These are phyloP conservation scores for Fragaria iinumae DNA, from an alignment of 306 rosid species.

Conservation along the genomic window DNA sequence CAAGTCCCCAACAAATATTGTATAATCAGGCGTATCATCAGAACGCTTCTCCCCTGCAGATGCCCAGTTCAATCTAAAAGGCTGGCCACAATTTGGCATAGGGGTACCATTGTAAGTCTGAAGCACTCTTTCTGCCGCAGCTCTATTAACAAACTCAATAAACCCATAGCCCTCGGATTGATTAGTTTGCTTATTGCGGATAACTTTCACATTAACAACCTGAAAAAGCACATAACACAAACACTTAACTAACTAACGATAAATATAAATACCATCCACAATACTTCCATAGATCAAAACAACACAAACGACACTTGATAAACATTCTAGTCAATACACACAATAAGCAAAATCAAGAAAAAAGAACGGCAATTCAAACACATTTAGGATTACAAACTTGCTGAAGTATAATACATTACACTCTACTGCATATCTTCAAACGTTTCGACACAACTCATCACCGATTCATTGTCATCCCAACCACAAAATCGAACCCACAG, in stretches of 20 bases:
- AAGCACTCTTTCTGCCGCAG: conserved; percentile 77
- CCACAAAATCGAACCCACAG: not conserved
- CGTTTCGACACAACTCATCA: not conserved
- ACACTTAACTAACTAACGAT: not conserved
- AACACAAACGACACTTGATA: not conserved
- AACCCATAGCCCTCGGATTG: conserved; percentile 92
- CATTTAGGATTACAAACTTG: not conserved
- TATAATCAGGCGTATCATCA: conserved; percentile 82
- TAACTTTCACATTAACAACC: conserved; percentile 71
- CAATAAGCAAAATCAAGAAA: not conserved
- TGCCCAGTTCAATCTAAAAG: conserved; percentile 93
- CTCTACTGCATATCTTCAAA: not conserved
- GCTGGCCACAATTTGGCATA: conserved; percentile 85
- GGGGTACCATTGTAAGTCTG: conserved; percentile 69
- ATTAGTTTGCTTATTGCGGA: conserved; percentile 80
- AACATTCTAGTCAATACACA: no score
- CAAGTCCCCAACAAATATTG: conserved; percentile 94
- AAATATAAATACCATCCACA: not conserved
- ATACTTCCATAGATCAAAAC: not conserved
- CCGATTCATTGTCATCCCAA: not conserved
- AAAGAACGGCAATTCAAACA: not conserved
- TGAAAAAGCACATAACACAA: conserved; percentile 31
- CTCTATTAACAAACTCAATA: conserved; percentile 66
- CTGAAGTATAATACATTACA: not conserved
- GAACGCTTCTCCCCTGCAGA: conserved; percentile 79